phyloP scores from a whole-genome alignment of 1,284 basidiomycete genomes.

The Somion occarium region DNA sequence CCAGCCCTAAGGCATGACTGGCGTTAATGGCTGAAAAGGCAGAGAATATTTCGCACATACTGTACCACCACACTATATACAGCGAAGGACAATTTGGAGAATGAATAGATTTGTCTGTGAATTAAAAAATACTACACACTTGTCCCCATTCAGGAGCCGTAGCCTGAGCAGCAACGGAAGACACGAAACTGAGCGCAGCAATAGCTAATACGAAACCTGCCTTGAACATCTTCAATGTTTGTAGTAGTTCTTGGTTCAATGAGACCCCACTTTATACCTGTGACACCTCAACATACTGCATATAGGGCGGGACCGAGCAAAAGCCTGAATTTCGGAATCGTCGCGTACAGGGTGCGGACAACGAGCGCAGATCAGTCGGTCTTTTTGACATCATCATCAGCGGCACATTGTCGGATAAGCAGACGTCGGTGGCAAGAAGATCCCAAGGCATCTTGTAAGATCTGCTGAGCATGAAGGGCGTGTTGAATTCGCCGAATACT shows the following conservation, averaged over 20 bases:
- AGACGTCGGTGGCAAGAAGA: no score
- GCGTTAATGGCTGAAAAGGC: background rate
- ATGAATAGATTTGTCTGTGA: background rate
- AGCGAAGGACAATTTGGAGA: background rate
- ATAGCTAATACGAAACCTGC: constrained; percentile 10
- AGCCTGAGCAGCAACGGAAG: constrained; percentile 18
- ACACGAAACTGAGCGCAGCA: constrained; percentile 17
- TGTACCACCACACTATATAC: constrained; percentile 3
- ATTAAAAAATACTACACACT: constrained; percentile 15
- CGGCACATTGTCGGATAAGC: background rate
- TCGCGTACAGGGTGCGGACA: background rate
- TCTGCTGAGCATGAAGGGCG: no score
- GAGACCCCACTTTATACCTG: constrained; percentile 1
- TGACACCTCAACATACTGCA: background rate
- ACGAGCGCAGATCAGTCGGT: background rate
- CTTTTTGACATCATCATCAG: background rate
- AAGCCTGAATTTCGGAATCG: constrained; percentile 18
- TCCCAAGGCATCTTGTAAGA: background rate
- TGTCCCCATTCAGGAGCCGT: constrained; percentile 26
- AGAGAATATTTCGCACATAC: background rate
- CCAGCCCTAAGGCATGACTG: constrained; percentile 30
- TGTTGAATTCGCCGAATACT: no score
- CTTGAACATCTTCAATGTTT: constrained; percentile 13
- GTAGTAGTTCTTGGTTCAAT: background rate
- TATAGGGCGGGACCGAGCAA: constrained; percentile 15